A percentile compares a stretch with the other conserved stretches of the same genome.
phyloP scores from a whole-genome alignment of 2,329 filamentous ascomycete species.

The Coccinonectria pachysandricola region DNA sequence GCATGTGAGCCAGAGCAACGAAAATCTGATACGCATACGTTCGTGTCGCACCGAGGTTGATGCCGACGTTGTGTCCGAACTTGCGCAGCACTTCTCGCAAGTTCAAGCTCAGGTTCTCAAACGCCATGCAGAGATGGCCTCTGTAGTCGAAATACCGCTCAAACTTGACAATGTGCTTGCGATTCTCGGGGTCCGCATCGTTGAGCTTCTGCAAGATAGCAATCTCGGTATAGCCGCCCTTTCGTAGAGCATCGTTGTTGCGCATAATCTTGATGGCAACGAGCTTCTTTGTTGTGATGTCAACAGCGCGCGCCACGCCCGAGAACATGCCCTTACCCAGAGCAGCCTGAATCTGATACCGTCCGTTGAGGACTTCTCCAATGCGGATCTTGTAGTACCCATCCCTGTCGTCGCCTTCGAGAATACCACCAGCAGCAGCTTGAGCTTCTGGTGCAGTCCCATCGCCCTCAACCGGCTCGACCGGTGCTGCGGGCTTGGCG shows the following conservation, averaged over 20 bases:
- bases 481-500: slow-evolving; percentile 32
- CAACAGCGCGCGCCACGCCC: slow-evolving; percentile 80
- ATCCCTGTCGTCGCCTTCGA: slow-evolving; percentile 89
- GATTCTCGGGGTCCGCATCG: slow-evolving; percentile 74
- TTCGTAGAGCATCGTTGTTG: slow-evolving; percentile 85
- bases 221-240: slow-evolving; percentile 90
- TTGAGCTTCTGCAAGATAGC: slow-evolving; percentile 83
- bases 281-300: slow-evolving; percentile 61
- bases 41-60: slow-evolving; percentile 79
- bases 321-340: slow-evolving; percentile 95
- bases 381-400: slow-evolving; percentile 94
- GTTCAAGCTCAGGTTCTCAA: slow-evolving; percentile 91
- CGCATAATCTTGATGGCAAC: slow-evolving; percentile 98
- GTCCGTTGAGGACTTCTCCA: slow-evolving; percentile 78
- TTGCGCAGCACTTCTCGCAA: slow-evolving; percentile 90
- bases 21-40: slow-evolving; percentile 94
- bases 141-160: slow-evolving; percentile 88
- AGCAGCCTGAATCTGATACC: slow-evolving; percentile 80
- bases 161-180: slow-evolving; percentile 84
- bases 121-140: slow-evolving; percentile 89
- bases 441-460: slow-evolving; percentile 39
- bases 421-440: slow-evolving; percentile 62
- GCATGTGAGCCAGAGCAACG: slow-evolving; percentile 74
- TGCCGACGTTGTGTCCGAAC: slow-evolving; percentile 86
- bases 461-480: slow-evolving; percentile 28